Conservation (phyloP, 2,329 filamentous ascomycete genomes). For the Chaetothyriales sp. region DNA sequence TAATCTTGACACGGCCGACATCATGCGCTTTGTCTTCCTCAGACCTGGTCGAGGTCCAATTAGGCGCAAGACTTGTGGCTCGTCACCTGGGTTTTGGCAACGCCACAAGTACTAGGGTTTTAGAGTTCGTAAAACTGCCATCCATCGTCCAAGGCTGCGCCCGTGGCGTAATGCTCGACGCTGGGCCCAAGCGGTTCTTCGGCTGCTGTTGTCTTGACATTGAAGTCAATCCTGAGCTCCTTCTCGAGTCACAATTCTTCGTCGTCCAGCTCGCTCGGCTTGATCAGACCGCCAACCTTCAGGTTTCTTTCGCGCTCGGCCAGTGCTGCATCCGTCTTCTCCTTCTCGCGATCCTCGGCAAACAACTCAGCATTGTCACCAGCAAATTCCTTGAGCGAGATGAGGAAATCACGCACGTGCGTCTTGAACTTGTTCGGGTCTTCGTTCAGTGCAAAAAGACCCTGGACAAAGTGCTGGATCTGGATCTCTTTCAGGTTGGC, state of each 20-base stretch:
- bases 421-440: constrained; percentile 91
- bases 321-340: constrained; percentile 67
- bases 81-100: neutral
- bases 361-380: constrained; percentile 92
- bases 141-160: neutral
- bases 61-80: neutral
- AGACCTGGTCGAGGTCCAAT: neutral
- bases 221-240: constrained; percentile 39
- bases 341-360: constrained; percentile 86
- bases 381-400: constrained; percentile 90
- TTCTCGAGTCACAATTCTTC: constrained; percentile 68
- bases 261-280: constrained; percentile 89
- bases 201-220: constrained; percentile 5
- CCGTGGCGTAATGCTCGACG: constrained; percentile 16
- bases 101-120: neutral
- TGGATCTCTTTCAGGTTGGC: constrained; percentile 80
- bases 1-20: neutral
- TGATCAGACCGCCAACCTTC: constrained; percentile 89
- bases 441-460: constrained; percentile 73
- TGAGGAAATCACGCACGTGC: constrained; percentile 88
- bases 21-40: neutral
- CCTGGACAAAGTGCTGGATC: constrained; percentile 79
- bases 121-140: neutral
- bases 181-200: constrained; percentile 5
- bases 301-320: constrained; percentile 82